phyloP scores from a whole-genome alignment of 2,329 filamentous ascomycete species.

The Coniochaeta sp. region DNA sequence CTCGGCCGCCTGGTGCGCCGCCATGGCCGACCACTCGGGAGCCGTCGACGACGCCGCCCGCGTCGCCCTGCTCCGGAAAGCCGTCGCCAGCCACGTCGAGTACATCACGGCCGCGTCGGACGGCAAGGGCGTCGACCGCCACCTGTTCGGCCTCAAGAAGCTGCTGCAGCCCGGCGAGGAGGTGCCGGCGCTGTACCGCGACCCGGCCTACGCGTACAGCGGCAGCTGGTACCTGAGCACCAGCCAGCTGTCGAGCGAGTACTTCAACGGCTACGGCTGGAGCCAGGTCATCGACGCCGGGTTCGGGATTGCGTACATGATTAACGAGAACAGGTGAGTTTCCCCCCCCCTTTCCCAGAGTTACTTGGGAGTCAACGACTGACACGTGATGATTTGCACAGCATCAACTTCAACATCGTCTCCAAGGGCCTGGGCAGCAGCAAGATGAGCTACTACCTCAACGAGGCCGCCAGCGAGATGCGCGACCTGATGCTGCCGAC shows the following conservation, averaged over 20 bases:
- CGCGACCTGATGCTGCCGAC: slow-evolving; percentile 78
- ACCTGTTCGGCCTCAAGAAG: slow-evolving; percentile 96
- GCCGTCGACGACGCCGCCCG: slow-evolving; percentile 57
- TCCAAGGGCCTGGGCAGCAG: slow-evolving; percentile 87
- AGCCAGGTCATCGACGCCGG: slow-evolving; percentile 94
- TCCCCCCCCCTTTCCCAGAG: too few species aligned
- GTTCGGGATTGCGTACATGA: slow-evolving; percentile 99
- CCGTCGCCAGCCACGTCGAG: slow-evolving; percentile 73
- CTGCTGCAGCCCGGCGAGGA: slow-evolving; percentile 74
- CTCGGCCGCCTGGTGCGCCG: slow-evolving; percentile 79
- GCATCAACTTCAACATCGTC: slow-evolving; percentile 96
- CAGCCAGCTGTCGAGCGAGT: slow-evolving; percentile 88
- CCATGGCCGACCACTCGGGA: slow-evolving; percentile 69
- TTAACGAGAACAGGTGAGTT: slow-evolving; percentile 87
- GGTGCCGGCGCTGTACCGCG: slow-evolving; percentile 74
- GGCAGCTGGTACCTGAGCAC: slow-evolving; percentile 84
- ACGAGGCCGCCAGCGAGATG: slow-evolving; percentile 86
- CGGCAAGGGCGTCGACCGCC: slow-evolving; percentile 89
- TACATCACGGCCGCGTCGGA: slow-evolving; percentile 88
- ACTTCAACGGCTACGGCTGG: slow-evolving; percentile 99
- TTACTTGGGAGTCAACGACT: too few species aligned
- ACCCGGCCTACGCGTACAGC: slow-evolving; percentile 80
- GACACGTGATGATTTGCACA: slow-evolving; percentile 26
- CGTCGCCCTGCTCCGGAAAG: slow-evolving; percentile 71
- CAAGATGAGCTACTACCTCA: slow-evolving; percentile 92